Percentiles rank a stretch among this genome's conserved stretches.
Conservation (phyloP, 768 basidiomycete species). For the Rhizopogon vesiculosus region DNA sequence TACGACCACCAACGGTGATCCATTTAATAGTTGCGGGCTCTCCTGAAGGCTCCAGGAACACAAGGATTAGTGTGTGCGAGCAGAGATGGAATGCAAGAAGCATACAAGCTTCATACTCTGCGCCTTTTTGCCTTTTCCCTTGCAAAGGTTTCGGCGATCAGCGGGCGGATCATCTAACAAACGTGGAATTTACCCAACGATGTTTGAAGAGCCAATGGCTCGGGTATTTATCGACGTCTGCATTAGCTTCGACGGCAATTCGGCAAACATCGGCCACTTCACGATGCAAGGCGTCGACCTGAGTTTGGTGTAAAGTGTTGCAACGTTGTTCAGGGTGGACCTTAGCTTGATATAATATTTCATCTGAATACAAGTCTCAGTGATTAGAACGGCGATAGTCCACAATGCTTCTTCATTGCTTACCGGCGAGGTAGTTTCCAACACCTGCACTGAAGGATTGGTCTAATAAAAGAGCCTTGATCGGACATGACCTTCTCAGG, state of each 20-base stretch:
- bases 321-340: slow-evolving; percentile 71
- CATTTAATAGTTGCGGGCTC: slow-evolving; percentile 68
- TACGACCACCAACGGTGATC: slow-evolving; percentile 72
- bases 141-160: slow-evolving; percentile 6
- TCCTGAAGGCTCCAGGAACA: slow-evolving; percentile 53
- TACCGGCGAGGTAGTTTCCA: slow-evolving; percentile 81
- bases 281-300: slow-evolving; percentile 47
- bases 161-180: slow-evolving; percentile 4
- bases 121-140: slow-evolving; percentile 59
- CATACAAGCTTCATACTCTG: slow-evolving; percentile 45
- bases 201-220: slow-evolving; percentile 63
- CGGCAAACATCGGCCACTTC: slow-evolving; percentile 52
- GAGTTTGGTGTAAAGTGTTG: slow-evolving; percentile 45
- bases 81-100: not conserved
- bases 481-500: slow-evolving; percentile 53
- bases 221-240: slow-evolving; percentile 65
- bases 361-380: slow-evolving; percentile 35
- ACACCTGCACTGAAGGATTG: slow-evolving; percentile 80
- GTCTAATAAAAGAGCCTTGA: slow-evolving; percentile 74
- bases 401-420: slow-evolving; percentile 3
- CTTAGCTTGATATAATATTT: slow-evolving; percentile 69
- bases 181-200: slow-evolving; percentile 49
- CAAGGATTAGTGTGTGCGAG: slow-evolving; percentile 2
- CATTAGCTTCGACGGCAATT: slow-evolving; percentile 62
- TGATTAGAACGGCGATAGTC: not conserved